Base-by-base conservation (phyloP, 176 grass and related monocot species). In the Urochloa ruziziensis region DNA sequence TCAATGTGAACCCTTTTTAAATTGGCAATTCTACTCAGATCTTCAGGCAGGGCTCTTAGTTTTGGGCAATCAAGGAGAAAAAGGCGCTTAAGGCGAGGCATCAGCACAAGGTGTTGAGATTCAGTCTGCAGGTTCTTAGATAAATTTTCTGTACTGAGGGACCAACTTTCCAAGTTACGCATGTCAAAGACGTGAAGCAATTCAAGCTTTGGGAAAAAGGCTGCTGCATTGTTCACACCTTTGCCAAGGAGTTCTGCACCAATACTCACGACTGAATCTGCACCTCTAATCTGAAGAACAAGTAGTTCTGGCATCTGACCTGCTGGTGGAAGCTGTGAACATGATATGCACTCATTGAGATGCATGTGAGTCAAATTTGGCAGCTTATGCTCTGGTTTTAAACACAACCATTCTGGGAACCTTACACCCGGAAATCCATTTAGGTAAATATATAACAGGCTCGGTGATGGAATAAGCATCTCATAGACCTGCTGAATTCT, bases 251-350 rank as follows among this genome's bases (percentile, higher is more conserved):
- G 35, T 58, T 78, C 73, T 58, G 14, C 0, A 11, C 73, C 62
- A 2, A 85, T 85, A 23, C 0, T 35, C 21, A 59, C 36, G 8
- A 59, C 6, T 33, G 73, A 34, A 48, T 69, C 27, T 21, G 83
- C 73, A 18, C 73, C 48, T 77, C 8, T 25, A 10, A 84, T 24
- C 10, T 75, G 3, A 67, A 75, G 46, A 54, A 75, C 16, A 40
- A 7, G 60, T 5, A 84, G 11, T 32, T 39, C 23, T 64, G 23
- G 81, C 43, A 83, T 37, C 43, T 83, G 70, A 1, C 81, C 81
- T 15, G 81, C 81, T 5, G 71, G 71, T 40, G 82, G 71, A 36
- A 84, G 82, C 71, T 66, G 17, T 32, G 82, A 67, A 43, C 70
- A 83, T 39, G 81, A 75, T 39, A 66, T 65, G 58, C 81, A 75